Evolutionary conservation across 345 rosid species (phyloP), one percentile per base, ranked within the genome.

Genomic region (Ceriops zippeliana): DNA sequence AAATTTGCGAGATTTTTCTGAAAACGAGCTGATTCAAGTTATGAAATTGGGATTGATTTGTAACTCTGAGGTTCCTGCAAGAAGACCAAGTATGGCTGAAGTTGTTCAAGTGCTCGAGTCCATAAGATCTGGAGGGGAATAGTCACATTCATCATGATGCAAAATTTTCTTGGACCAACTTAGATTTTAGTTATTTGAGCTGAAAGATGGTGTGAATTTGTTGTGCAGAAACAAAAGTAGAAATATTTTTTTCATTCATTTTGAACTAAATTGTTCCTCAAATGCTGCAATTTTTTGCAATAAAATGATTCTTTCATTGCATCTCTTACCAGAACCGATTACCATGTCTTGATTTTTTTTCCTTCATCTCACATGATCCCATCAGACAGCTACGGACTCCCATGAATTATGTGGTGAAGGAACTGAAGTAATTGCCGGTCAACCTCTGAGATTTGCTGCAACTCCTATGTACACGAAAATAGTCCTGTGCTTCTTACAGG

Each of bases 1-100:
- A 67, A 84, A 84, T 63, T 75, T 95, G 72, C 82, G 84, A n/a
- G 96, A 89, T 66, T 87, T 88, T 52, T 86, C 81, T 24, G 99
- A 95, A 82, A 90, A 85, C 66, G 99, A 95, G 77, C 61, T 91
- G 83, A 88, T 91, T 72, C 99, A 91, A 80, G 93, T 88, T 20
- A 86, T 95, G 98, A 91, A 90, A 83, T 67, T 95, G 79, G 98
- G 98, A 27, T 60, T 95, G 73, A 80, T 91, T 72, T 95, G 97
- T 67, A 86, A 96, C 61, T 78, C 93, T 0, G 92, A 91, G 67
- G 76, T 61, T 77, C 93, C 96, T 63, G 30, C 86, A 61, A 87
- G 89, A 83, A 90, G 99, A 77, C 99, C 98, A 10, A 95, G 99
- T 83, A 90, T 91, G 96, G 92, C 96, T 28, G 99, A 95, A 79